Evolutionary conservation across 2,329 filamentous ascomycete genomes (phyloP).

Genomic region (Verruconis gallopava): DNA sequence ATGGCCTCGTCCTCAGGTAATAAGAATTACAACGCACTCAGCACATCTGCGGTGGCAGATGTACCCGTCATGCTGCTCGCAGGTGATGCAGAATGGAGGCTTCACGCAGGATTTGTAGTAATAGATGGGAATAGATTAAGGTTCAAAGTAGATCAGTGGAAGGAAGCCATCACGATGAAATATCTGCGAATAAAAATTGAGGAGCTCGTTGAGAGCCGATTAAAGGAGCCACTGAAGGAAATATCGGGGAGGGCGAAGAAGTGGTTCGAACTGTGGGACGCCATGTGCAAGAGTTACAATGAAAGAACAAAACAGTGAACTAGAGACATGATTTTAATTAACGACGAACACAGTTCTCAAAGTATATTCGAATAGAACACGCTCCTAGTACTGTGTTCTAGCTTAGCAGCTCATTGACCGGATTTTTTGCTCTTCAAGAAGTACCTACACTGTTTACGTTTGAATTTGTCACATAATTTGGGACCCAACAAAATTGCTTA

Average conservation of each 20-base stretch:
- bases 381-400: too few species aligned
- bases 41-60: slow-evolving; percentile 56
- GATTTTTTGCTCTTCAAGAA: too few species aligned
- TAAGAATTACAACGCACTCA: slow-evolving; percentile 60
- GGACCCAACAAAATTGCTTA: too few species aligned
- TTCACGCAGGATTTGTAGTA: slow-evolving; percentile 76
- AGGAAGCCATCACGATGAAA: slow-evolving; percentile 80
- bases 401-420: too few species aligned
- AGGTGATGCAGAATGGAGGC: slow-evolving; percentile 79
- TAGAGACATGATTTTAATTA: too few species aligned
- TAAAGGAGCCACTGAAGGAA: slow-evolving; percentile 2
- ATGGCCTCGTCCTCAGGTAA: slow-evolving; percentile 38
- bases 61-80: slow-evolving; percentile 75
- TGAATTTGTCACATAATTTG: too few species aligned
- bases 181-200: slow-evolving; percentile 58
- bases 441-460: too few species aligned
- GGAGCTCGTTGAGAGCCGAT: slow-evolving; percentile 49
- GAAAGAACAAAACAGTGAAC: not conserved
- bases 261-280: slow-evolving; percentile 6
- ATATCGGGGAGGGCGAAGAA: slow-evolving; percentile 1
- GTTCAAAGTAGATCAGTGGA: slow-evolving; percentile 80
- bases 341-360: too few species aligned
- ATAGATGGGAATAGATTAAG: slow-evolving; percentile 78
- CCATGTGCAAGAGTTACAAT: slow-evolving; percentile 1
- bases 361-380: too few species aligned